Base-by-base conservation (phyloP, 1,284 basidiomycete species). In the Laetiporus sulphureus region DNA sequence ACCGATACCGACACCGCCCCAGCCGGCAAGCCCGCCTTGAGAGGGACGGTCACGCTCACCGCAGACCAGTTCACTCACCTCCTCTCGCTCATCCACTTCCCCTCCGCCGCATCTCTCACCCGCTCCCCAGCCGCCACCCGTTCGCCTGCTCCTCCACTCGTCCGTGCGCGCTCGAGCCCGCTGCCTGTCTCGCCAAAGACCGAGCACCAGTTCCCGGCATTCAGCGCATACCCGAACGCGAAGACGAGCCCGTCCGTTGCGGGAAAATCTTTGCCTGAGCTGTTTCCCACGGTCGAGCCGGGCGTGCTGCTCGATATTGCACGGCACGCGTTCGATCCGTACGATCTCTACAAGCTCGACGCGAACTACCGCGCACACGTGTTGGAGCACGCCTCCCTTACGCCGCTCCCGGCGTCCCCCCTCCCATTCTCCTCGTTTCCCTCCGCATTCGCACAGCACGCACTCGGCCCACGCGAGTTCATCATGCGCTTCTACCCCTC, bases 341-440 rank as follows among this genome's bases (percentile, higher is more conserved):
- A 37, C 29, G 42, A 48, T 11, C 37, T 48, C 15, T 41, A 45
- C 46, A 42, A 45, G 34, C 46, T 48, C 33, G 40, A 36, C 45
- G 25, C 33, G 34, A 30, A 41, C 30, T 15, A 19, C 34, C 23
- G 32, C 39, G 25, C 7, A 7, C 25, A 13, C 25, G 25, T 27
- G 8, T 13, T 13, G 25, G 8, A 13, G 25, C 7, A 7, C 8
- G 7, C 8, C 25, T 12, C 27, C 29, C 12, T 31, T 22, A 12
- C 6, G 7, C 34, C 15, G 16, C 11, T 10, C 7, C 2, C 33
- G 13, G 4, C 11, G 20, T 23, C 40, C 20, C 32, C 39, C 10
- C 30, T 32, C 20, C 38, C 21, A 15, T 20, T 15, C 10, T 29
- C 31, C 18, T 11, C 30, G 13, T 22, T 27, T 22, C 18, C 34